Evolutionary conservation across 2,329 filamentous ascomycete genomes (phyloP), one percentile per base, ranked within the genome.

Genomic region (Aspergillus melleus): DNA sequence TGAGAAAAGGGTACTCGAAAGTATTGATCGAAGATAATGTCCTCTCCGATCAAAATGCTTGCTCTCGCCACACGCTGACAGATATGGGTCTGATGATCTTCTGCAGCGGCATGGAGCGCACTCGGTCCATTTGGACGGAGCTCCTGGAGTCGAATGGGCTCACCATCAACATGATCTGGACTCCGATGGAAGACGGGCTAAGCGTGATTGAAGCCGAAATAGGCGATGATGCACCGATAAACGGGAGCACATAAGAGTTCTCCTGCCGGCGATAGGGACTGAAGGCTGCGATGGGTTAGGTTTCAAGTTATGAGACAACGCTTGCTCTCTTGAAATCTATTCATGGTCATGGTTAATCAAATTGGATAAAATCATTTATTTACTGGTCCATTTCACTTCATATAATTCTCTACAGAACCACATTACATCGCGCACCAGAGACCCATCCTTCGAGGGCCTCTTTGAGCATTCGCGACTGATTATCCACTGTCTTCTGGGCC

Each of bases 371-470:
- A 5, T 24, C 20, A 22, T 14, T 16, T 47, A 19, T 47, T 4
- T 6, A 22, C 5, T 20, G 6, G 22, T 47, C 4, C 44, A 5
- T 11, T 12, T 47, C 22, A 14, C 19, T 47, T 29, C 22, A 52
- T 3, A 30, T 0, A 5, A 14, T 10, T 19, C 36, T 6, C 44
- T 24, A 47, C 24, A 42, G 3, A 4, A 55, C 53, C 14, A 55
- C 42, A 49, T 55, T 55, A n/a, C 22, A 24, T 29, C 10, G 36
- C 30, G 60, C 59, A 49, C 74, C 81, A 57, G 61, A 68, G 29
- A 70, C 72, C 72, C 78, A 83, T 1, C 64, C 76, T 65, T 84
- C 82, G 10, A 84, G 72, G 32, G 81, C 84, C 39, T 74, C 70
- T 64, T 78, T 81, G 42, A 81, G 62, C 16, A 79, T 76, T 32